A percentile compares a stretch with the other conserved stretches of the same genome.
Conservation (phyloP, 352 stramenopile genomes). For the Hyaloperonospora brassicae region DNA sequence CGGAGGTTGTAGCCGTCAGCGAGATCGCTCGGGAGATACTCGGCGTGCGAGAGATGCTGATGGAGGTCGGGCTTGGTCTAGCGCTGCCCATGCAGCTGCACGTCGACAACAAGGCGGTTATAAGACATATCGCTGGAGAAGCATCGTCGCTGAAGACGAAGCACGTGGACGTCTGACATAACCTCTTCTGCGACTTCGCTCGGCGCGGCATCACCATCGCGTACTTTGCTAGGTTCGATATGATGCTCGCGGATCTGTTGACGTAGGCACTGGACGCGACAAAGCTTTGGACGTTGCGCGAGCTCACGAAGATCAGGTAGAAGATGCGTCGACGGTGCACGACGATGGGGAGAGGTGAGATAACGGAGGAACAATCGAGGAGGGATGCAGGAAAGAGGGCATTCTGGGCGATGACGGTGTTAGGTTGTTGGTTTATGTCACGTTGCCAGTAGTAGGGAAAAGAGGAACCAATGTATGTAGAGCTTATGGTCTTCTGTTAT, state of each 20-base stretch:
- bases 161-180: neutral
- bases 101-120: neutral
- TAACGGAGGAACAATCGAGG: neutral
- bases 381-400: neutral
- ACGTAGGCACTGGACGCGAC: neutral
- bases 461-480: neutral
- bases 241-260: neutral
- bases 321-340: neutral
- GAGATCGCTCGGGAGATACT: neutral
- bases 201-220: neutral
- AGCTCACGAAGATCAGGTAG: neutral
- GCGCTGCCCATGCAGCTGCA: neutral
- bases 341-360: neutral
- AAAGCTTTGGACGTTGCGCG: neutral
- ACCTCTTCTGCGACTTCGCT: neutral
- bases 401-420: too few species aligned
- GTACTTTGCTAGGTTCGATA: neutral
- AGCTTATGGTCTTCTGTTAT: neutral
- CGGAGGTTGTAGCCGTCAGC: neutral
- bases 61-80: neutral
- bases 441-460: too few species aligned
- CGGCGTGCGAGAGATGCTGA: neutral
- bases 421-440: too few species aligned
- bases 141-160: neutral
- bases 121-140: neutral